phyloP scores from a whole-genome alignment of 2,329 filamentous ascomycete species.

The Stagonosporopsis vannaccii region DNA sequence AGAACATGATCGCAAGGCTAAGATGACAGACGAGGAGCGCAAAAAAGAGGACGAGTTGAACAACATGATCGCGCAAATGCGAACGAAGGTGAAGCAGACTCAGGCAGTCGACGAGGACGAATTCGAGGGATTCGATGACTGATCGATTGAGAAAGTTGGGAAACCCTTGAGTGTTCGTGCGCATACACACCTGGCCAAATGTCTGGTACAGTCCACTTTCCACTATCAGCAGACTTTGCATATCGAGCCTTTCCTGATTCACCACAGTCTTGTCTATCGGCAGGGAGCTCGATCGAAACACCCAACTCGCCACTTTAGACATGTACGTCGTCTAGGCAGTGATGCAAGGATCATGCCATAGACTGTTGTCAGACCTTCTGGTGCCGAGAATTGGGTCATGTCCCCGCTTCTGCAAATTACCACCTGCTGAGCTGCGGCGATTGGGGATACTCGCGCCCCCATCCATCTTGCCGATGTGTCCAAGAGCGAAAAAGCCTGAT shows the following conservation, averaged over 20 bases:
- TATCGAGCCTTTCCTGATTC: not conserved
- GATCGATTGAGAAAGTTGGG: not conserved
- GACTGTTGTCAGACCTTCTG: not conserved
- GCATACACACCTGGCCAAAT: not conserved
- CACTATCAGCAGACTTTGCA: not conserved
- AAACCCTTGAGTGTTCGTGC: not conserved
- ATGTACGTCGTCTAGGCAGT: not conserved
- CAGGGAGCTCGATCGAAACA: not conserved
- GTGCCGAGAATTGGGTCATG: not conserved
- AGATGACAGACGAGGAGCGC: conserved; percentile 38
- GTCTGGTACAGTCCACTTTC: not conserved
- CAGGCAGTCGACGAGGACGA: conserved; percentile 37
- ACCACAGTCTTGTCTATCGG: not conserved
- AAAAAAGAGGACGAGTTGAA: conserved; percentile 45
- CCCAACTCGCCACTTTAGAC: not conserved
- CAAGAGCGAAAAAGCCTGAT: not conserved
- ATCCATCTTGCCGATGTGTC: too few species aligned
- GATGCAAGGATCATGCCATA: not conserved
- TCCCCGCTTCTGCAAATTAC: not conserved
- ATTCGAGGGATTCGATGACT: conserved; percentile 49
- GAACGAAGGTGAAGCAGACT: conserved; percentile 34
- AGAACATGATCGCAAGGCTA: conserved; percentile 37
- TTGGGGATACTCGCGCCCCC: not conserved
- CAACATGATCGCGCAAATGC: conserved; percentile 42
- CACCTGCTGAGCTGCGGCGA: not conserved